Percentiles rank a stretch among this genome's conserved stretches.
Evolutionary conservation across 1,284 basidiomycete species (phyloP).

Genomic region (Ceratobasidium sp.): DNA sequence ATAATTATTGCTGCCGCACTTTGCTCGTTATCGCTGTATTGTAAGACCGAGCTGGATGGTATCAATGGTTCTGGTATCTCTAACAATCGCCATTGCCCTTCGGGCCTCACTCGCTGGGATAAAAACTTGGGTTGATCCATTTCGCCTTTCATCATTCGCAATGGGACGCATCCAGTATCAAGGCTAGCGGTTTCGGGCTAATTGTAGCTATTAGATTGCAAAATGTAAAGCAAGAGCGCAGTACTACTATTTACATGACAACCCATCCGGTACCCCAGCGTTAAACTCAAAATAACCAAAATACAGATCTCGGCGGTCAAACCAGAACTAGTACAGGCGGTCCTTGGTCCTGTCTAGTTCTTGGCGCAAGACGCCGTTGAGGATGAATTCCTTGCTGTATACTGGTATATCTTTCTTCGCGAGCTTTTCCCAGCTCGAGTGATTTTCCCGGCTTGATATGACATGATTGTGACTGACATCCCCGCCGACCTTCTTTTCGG

Average conservation of each 20-base stretch:
- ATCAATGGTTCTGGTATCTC: not conserved
- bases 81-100: not conserved
- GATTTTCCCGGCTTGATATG: conserved; percentile 73
- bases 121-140: too few species aligned
- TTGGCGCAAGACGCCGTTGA: conserved; percentile 74
- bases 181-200: not conserved
- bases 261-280: not conserved
- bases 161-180: too few species aligned
- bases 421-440: conserved; percentile 71
- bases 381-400: conserved; percentile 76
- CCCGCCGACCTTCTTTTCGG: conserved; percentile 68
- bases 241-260: conserved; percentile 14
- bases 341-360: conserved; percentile 70
- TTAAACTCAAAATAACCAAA: not conserved
- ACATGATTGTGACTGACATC: conserved; percentile 65
- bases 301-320: not conserved
- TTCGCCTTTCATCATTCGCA: too few species aligned
- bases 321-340: conserved; percentile 25
- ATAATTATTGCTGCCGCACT: not conserved
- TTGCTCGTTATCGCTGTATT: too few species aligned
- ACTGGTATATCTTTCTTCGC: conserved; percentile 65
- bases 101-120: not conserved
- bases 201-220: conserved; percentile 1
- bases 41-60: too few species aligned
- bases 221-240: not conserved